These are phyloP conservation scores for Hysterium pulicare DNA, from an alignment of 2,329 filamentous ascomycete genomes.

Conservation along the genomic window DNA sequence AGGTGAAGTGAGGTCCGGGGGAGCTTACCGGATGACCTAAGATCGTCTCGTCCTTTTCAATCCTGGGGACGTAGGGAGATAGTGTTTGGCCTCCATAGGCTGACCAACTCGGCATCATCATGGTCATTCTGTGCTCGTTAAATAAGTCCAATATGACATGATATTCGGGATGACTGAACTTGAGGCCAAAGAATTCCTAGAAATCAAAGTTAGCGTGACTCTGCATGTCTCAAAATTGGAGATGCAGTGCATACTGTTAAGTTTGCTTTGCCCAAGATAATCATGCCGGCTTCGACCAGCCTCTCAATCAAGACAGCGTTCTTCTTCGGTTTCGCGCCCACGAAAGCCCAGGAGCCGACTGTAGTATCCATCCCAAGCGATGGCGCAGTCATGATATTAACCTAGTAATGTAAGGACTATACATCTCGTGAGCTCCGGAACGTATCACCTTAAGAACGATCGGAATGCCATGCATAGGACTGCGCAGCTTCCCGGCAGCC, in stretches of 20 bases:
- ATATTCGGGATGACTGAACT: too few species aligned
- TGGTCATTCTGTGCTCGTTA: too few species aligned
- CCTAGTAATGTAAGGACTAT: conserved; percentile 15
- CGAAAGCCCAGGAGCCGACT: conserved; percentile 22
- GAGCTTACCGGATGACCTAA: neutral
- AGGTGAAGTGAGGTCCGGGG: too few species aligned
- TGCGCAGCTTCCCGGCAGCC: conserved; percentile 12
- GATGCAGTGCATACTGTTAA: conserved; percentile 21
- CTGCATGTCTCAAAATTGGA: neutral
- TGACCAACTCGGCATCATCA: too few species aligned
- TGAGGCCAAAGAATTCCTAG: too few species aligned
- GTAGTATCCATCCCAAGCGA: conserved; percentile 24
- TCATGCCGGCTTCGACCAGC: conserved; percentile 20
- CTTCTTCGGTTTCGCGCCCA: conserved; percentile 13
- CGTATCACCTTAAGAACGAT: conserved; percentile 15
- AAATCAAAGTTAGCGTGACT: neutral
- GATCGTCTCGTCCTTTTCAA: too few species aligned
- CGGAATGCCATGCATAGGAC: conserved; percentile 30
- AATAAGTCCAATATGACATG: too few species aligned
- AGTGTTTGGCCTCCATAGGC: too few species aligned
- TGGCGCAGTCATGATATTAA: conserved; percentile 21
- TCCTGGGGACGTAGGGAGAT: too few species aligned
- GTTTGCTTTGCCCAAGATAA: conserved; percentile 32
- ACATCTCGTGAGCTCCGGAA: neutral
- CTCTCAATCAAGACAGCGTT: conserved; percentile 19